These are phyloP conservation scores for Mycena rosella DNA, from an alignment of 768 basidiomycete species.

Conservation along the genomic window DNA sequence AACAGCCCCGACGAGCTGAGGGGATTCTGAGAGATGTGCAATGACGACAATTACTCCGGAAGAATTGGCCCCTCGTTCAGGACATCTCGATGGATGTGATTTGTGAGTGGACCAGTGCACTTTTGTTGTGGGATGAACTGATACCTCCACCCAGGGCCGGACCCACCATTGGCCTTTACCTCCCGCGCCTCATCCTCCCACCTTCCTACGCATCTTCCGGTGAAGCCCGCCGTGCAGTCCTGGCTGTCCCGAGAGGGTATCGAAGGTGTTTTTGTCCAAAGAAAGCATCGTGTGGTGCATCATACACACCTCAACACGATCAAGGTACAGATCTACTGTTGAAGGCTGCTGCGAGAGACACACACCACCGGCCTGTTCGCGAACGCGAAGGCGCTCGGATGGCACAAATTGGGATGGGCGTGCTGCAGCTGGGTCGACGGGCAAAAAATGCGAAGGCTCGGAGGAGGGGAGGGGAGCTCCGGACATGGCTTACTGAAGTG, in stretches of 20 bases:
- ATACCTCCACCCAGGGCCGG: constrained; percentile 65
- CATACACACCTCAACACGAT: too few species aligned
- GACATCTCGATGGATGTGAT: constrained; percentile 63
- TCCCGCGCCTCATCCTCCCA: constrained; percentile 68
- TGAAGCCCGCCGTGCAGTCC: constrained; percentile 55
- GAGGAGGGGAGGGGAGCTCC: constrained; percentile 61
- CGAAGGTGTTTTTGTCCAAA: constrained; percentile 57
- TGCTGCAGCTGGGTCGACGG: constrained; percentile 43
- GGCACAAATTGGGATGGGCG: constrained; percentile 46
- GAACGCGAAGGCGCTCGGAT: constrained; percentile 44
- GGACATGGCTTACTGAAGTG: constrained; percentile 55
- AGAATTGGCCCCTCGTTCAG: constrained; percentile 49
- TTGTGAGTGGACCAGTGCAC: constrained; percentile 63
- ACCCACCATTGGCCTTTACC: constrained; percentile 73
- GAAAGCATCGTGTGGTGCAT: constrained; percentile 68
- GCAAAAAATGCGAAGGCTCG: constrained; percentile 60
- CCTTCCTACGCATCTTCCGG: constrained; percentile 59
- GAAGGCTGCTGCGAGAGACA: too few species aligned
- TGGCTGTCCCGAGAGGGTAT: constrained; percentile 61
- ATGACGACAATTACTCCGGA: constrained; percentile 61
- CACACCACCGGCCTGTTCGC: constrained; percentile 51
- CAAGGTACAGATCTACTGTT: too few species aligned
- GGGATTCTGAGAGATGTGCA: too few species aligned
- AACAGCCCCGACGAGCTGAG: too few species aligned
- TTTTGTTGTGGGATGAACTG: too few species aligned